phyloP scores from a whole-genome alignment of 768 basidiomycete species.

The Antrodiella citrinella region DNA sequence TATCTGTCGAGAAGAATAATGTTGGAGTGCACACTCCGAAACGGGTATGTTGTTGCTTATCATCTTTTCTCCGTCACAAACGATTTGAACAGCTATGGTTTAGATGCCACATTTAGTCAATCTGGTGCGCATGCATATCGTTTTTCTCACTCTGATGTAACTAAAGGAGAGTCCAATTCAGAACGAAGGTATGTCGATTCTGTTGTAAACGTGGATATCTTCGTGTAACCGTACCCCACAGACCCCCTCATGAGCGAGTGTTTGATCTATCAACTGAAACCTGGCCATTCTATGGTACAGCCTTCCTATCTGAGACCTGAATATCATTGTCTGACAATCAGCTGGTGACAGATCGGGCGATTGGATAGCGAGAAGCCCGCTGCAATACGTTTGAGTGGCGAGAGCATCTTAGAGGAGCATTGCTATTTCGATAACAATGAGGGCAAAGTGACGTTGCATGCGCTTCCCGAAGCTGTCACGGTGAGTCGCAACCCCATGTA shows the following conservation, averaged over 20 bases:
- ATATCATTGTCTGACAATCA: neutral
- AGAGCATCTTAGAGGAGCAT: slow-evolving; percentile 87
- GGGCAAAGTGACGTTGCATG: slow-evolving; percentile 76
- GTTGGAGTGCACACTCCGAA: slow-evolving; percentile 98
- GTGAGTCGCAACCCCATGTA: slow-evolving; percentile 31
- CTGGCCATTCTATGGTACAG: slow-evolving; percentile 68
- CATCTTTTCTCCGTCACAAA: no score
- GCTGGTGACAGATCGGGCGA: slow-evolving; percentile 62
- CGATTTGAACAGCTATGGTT: no score
- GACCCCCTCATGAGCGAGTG: slow-evolving; percentile 98
- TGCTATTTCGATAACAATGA: slow-evolving; percentile 85
- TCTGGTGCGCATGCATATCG: slow-evolving; percentile 47
- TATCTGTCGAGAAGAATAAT: slow-evolving; percentile 93
- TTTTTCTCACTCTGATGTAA: neutral
- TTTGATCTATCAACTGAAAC: slow-evolving; percentile 87
- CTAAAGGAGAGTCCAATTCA: slow-evolving; percentile 22
- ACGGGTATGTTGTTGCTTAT: slow-evolving; percentile 52
- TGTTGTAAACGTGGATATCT: neutral
- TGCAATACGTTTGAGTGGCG: slow-evolving; percentile 88
- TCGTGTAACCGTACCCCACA: slow-evolving; percentile 17
- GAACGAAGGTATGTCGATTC: slow-evolving; percentile 56
- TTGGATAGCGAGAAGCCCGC: slow-evolving; percentile 74
- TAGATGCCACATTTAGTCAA: slow-evolving; percentile 94
- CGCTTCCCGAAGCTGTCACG: slow-evolving; percentile 74
- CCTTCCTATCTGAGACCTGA: neutral